phyloP scores from a whole-genome alignment of 2,329 filamentous ascomycete species.

The Penicillium oxalicum region DNA sequence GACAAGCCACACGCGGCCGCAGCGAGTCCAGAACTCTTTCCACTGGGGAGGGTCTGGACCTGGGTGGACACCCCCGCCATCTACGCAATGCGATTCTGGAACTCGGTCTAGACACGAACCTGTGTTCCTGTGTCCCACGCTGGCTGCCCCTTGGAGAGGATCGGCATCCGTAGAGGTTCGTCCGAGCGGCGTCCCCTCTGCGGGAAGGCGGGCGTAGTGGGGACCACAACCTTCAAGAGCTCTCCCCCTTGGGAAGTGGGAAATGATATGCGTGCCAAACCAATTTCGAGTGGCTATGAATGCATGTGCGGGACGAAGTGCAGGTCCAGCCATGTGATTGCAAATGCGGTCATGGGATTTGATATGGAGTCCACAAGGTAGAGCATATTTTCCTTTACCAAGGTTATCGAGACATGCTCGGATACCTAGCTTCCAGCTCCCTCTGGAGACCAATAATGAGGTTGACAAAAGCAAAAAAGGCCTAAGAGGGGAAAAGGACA shows the following conservation, averaged over 20 bases:
- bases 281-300: no score
- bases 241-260: not conserved
- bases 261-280: not conserved
- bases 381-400: no score
- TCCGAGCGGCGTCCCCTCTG: conserved; percentile 1
- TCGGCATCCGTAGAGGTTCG: conserved; percentile 9
- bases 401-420: no score
- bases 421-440: no score
- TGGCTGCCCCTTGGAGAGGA: not conserved
- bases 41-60: conserved; percentile 23
- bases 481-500: no score
- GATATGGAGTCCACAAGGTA: no score
- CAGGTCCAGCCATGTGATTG: no score
- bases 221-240: not conserved
- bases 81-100: conserved; percentile 14
- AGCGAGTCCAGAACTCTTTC: conserved; percentile 17
- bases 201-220: conserved; percentile 5
- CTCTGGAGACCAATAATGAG: no score
- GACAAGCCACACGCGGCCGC: conserved; percentile 12
- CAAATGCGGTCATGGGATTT: no score
- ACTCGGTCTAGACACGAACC: conserved; percentile 25
- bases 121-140: not conserved
- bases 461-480: no score
- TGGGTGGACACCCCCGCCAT: conserved; percentile 17
- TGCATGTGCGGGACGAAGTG: no score